Conservation (phyloP, 1,284 basidiomycete species). For the Fomitopsis palustris region DNA sequence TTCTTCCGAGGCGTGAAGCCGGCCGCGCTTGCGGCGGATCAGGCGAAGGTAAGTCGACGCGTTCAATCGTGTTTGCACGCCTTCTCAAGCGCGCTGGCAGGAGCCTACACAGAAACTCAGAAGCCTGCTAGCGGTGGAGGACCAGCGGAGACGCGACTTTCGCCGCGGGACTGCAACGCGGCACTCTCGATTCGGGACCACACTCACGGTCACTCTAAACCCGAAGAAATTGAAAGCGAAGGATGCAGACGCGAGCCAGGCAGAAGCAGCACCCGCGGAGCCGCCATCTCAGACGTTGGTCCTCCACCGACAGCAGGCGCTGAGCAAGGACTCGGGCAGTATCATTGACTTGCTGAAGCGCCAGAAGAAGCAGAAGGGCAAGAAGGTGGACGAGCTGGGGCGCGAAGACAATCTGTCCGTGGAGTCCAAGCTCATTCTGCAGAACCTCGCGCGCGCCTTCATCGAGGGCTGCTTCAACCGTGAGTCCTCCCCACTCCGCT, state of each 20-base stretch:
- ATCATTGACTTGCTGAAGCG: slow-evolving; percentile 79
- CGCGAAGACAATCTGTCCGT: slow-evolving; percentile 69
- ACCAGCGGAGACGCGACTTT: slow-evolving; percentile 52
- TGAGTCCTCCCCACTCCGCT: slow-evolving; percentile 36
- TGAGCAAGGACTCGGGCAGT: slow-evolving; percentile 69
- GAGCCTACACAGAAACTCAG: slow-evolving; percentile 68
- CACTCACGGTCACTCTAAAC: slow-evolving; percentile 74
- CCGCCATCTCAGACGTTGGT: slow-evolving; percentile 49
- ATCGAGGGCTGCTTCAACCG: slow-evolving; percentile 84
- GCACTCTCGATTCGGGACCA: slow-evolving; percentile 93
- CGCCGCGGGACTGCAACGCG: slow-evolving; percentile 69
- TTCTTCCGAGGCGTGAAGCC: slow-evolving; percentile 78
- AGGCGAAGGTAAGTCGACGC: slow-evolving; percentile 52
- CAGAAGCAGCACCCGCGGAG: slow-evolving; percentile 2
- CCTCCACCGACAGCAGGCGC: slow-evolving; percentile 81
- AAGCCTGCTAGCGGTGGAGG: slow-evolving; percentile 71
- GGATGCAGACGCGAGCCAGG: neutral
- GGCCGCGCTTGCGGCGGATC: slow-evolving; percentile 58
- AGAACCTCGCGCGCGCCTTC: slow-evolving; percentile 69
- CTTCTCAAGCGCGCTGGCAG: slow-evolving; percentile 30
- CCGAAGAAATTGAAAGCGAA: slow-evolving; percentile 40
- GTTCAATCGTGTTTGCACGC: slow-evolving; percentile 5
- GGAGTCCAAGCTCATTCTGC: slow-evolving; percentile 68
- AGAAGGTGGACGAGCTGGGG: slow-evolving; percentile 71
- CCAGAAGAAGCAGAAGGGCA: slow-evolving; percentile 55